Evolutionary conservation across 73 alveolate genomes (phyloP).

Genomic region (Uronychia binucleata): DNA sequence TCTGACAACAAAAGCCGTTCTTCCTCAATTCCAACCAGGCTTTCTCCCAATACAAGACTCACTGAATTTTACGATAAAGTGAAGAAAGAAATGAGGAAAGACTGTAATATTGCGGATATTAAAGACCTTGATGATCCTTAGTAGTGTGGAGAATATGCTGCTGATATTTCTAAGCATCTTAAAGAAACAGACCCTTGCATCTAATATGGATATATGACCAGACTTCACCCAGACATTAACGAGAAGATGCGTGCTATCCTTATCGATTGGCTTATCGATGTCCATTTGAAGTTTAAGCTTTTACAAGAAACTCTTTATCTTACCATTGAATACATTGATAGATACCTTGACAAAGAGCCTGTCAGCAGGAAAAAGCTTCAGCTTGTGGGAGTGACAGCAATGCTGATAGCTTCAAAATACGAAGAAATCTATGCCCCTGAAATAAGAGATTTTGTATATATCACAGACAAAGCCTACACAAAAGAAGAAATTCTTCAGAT

Average conservation of each 20-base stretch:
- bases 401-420: conserved; percentile 85
- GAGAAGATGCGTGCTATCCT: conserved; percentile 70
- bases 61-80: background rate
- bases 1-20: background rate
- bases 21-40: background rate
- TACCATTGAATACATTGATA: conserved; percentile 82
- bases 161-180: conserved; percentile 16
- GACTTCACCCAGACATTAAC: conserved; percentile 8
- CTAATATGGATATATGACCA: background rate
- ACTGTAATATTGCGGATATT: background rate
- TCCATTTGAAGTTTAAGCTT: conserved; percentile 89
- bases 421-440: conserved; percentile 89
- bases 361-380: conserved; percentile 80
- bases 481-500: conserved; percentile 66
- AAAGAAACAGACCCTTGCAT: background rate
- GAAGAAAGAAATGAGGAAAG: background rate
- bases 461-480: conserved; percentile 85
- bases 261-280: conserved; percentile 98
- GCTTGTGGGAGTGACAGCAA: conserved; percentile 97
- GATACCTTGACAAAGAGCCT: conserved; percentile 67
- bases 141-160: conserved; percentile 16
- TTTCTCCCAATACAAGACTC: background rate
- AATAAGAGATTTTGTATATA: conserved; percentile 71
- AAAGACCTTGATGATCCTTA: conserved; percentile 20
- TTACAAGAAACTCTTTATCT: conserved; percentile 93